Conservation (phyloP, 2,329 filamentous ascomycete species). For the Fusarium pilosicola region DNA sequence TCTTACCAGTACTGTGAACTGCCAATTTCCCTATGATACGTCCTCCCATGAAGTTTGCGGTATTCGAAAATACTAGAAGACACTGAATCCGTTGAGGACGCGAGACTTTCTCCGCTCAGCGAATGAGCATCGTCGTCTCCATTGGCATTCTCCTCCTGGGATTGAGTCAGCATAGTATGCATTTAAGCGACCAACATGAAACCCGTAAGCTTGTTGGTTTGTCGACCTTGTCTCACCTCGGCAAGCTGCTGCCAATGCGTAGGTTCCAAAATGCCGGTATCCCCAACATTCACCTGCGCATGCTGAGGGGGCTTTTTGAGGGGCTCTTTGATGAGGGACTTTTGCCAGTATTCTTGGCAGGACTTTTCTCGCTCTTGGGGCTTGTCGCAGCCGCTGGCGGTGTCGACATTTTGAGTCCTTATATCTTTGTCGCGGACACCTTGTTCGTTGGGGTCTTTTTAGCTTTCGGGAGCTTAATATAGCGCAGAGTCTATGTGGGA, state of each 20-base stretch:
- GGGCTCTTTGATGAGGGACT: conserved; percentile 3
- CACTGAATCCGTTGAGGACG: conserved; percentile 6
- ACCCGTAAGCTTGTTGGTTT: background rate
- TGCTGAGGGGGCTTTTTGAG: conserved; percentile 11
- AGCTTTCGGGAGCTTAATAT: background rate
- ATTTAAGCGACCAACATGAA: background rate
- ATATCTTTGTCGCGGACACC: background rate
- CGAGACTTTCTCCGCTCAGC: background rate
- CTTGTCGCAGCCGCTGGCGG: conserved; percentile 12
- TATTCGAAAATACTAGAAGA: conserved; percentile 17
- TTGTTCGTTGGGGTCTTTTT: background rate
- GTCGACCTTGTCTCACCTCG: background rate
- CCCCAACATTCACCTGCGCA: background rate
- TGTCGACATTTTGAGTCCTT: background rate
- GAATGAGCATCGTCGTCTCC: conserved; percentile 1
- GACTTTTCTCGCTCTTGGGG: conserved; percentile 3
- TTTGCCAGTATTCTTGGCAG: background rate
- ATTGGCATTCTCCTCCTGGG: background rate
- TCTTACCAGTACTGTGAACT: conserved; percentile 17
- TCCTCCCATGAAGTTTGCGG: conserved; percentile 15
- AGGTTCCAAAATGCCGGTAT: background rate
- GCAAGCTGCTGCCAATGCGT: conserved; percentile 19
- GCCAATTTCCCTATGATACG: conserved; percentile 12
- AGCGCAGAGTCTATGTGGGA: background rate
- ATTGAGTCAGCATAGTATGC: background rate